These are phyloP conservation scores for Leucosporidium creatinivorum DNA, from an alignment of 768 basidiomycete species.

Conservation along the genomic window DNA sequence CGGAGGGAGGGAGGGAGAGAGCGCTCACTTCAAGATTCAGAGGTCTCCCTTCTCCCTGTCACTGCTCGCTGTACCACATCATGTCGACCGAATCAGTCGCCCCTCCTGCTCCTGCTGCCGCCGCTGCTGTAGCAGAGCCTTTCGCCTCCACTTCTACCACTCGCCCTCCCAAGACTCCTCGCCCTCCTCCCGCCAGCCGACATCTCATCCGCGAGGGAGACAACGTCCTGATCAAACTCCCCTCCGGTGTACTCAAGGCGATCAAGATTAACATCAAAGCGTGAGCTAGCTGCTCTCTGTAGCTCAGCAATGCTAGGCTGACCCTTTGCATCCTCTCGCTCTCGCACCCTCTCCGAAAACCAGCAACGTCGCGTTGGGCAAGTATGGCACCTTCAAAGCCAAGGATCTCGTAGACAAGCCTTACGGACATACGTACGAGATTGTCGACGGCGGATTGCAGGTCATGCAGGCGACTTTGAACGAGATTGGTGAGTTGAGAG, in stretches of 20 bases:
- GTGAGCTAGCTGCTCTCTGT: slow-evolving; percentile 44
- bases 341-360: neutral
- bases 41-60: neutral
- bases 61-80: neutral
- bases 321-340: neutral
- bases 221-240: slow-evolving; percentile 69
- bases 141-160: neutral
- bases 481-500: slow-evolving; percentile 62
- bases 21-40: neutral
- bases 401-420: slow-evolving; percentile 66
- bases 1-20: neutral
- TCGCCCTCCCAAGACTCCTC: neutral
- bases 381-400: slow-evolving; percentile 73
- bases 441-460: slow-evolving; percentile 58
- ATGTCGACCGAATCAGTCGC: neutral
- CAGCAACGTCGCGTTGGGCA: slow-evolving; percentile 69
- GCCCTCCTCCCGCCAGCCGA: neutral
- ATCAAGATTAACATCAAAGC: slow-evolving; percentile 63
- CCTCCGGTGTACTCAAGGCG: slow-evolving; percentile 69
- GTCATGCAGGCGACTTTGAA: slow-evolving; percentile 57
- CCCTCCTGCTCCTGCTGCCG: neutral
- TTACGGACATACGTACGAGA: slow-evolving; percentile 84
- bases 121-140: neutral
- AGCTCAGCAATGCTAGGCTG: neutral
- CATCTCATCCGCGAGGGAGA: slow-evolving; percentile 57